These are phyloP conservation scores for Starmerella bacillaris DNA, from an alignment of 805 yeast genomes.

Conservation along the genomic window DNA sequence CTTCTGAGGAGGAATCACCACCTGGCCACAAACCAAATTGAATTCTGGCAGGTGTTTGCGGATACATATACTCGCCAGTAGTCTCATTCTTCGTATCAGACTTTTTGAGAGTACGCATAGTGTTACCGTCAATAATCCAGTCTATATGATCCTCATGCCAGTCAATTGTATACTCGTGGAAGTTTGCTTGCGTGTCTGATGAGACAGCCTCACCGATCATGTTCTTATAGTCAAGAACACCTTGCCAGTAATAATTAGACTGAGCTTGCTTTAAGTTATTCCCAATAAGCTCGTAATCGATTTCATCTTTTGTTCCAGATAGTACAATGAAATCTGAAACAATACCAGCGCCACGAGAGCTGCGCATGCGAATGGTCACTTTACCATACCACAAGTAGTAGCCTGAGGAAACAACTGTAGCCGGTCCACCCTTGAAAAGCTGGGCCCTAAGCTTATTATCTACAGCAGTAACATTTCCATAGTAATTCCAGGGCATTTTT, in stretches of 20 bases:
- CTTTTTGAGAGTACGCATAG: slow-evolving; percentile 46
- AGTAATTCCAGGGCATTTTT: slow-evolving; percentile 50
- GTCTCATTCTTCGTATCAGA: slow-evolving; percentile 40
- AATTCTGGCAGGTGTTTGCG: slow-evolving; percentile 79
- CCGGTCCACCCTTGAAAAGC: slow-evolving; percentile 59
- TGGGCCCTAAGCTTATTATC: slow-evolving; percentile 46
- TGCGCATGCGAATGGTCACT: slow-evolving; percentile 46
- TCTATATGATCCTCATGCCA: slow-evolving; percentile 56
- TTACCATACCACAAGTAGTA: slow-evolving; percentile 79
- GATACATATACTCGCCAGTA: slow-evolving; percentile 50
- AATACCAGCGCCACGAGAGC: slow-evolving; percentile 66
- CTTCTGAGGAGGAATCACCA: slow-evolving; percentile 32
- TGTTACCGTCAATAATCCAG: slow-evolving; percentile 59
- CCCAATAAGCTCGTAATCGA: slow-evolving; percentile 79
- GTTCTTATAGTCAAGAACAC: slow-evolving; percentile 49
- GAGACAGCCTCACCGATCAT: slow-evolving; percentile 28
- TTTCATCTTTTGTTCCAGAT: slow-evolving; percentile 77
- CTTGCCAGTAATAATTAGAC: slow-evolving; percentile 67
- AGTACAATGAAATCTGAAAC: slow-evolving; percentile 64
- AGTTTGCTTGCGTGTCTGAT: slow-evolving; percentile 42
- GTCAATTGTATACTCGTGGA: slow-evolving; percentile 60
- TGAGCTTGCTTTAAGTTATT: slow-evolving; percentile 47
- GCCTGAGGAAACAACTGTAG: slow-evolving; percentile 67
- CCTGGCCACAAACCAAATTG: slow-evolving; percentile 47
- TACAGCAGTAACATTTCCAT: slow-evolving; percentile 31